phyloP scores from a whole-genome alignment of 2,329 filamentous ascomycete genomes.

The Emergomyces orientalis region DNA sequence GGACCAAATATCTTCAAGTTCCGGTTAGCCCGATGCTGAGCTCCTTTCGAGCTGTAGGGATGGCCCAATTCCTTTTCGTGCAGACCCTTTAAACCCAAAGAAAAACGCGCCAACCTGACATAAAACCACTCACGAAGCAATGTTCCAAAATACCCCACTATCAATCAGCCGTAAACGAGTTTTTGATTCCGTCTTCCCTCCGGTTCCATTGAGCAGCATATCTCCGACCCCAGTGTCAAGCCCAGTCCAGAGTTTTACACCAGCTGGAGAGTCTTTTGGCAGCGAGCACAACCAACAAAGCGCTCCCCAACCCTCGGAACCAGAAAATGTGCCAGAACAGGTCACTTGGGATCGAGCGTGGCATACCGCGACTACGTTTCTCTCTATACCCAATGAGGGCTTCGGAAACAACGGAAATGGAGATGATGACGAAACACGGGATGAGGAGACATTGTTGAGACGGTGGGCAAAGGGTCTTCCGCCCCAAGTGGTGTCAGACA shows the following conservation, averaged over 20 bases:
- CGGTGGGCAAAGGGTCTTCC: conserved; percentile 26
- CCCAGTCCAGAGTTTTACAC: conserved; percentile 19
- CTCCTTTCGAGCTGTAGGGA: too few relatives aligned
- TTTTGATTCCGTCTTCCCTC: conserved; percentile 37
- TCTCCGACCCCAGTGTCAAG: conserved; percentile 21
- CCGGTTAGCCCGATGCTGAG: background rate
- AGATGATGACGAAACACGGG: conserved; percentile 11
- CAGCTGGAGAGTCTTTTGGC: conserved; percentile 15
- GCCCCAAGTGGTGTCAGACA: conserved; percentile 24
- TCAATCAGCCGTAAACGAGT: conserved; percentile 30
- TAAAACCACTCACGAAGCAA: conserved; percentile 2
- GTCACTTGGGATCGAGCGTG: conserved; percentile 34
- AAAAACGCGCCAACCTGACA: background rate
- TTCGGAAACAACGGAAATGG: conserved; percentile 16
- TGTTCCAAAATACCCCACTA: conserved; percentile 14
- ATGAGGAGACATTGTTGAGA: conserved; percentile 23
- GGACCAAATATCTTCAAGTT: background rate
- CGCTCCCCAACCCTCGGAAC: conserved; percentile 7
- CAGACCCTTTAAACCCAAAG: background rate
- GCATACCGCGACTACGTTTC: conserved; percentile 32
- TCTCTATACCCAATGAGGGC: conserved; percentile 30
- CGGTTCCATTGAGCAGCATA: conserved; percentile 28
- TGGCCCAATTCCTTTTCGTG: background rate
- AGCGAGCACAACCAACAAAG: conserved; percentile 8
- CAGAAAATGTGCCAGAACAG: conserved; percentile 22